These are phyloP conservation scores for Butyriboletus loyo DNA, from an alignment of 768 basidiomycete species.

Conservation along the genomic window DNA sequence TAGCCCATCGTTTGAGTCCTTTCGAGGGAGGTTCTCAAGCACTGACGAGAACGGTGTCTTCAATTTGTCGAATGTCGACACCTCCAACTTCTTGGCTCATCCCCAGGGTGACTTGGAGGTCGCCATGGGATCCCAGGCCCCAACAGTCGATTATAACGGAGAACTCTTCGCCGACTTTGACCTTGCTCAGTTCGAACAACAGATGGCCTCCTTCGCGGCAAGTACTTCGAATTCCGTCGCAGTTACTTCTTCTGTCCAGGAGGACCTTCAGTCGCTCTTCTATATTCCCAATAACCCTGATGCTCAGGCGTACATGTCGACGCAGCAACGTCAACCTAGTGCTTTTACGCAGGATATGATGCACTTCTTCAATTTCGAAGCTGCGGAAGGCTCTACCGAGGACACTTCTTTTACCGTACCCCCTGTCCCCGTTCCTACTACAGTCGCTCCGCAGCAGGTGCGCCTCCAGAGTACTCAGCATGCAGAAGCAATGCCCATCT, in stretches of 20 bases:
- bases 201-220: constrained; percentile 1
- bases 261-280: constrained; percentile 26
- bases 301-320: constrained; percentile 8
- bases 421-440: neutral
- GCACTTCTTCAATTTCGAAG: constrained; percentile 39
- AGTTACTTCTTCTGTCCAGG: neutral
- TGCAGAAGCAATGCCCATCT: constrained; percentile 21
- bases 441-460: constrained; percentile 26
- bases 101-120: constrained; percentile 41
- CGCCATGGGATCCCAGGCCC: constrained; percentile 11
- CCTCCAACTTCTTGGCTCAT: constrained; percentile 28
- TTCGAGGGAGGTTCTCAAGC: constrained; percentile 31
- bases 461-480: constrained; percentile 12
- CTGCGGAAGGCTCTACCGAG: constrained; percentile 8
- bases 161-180: constrained; percentile 25
- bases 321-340: constrained; percentile 19
- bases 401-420: neutral
- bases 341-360: constrained; percentile 32
- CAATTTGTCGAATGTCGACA: constrained; percentile 33
- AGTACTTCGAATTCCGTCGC: constrained; percentile 2
- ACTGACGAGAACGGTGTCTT: constrained; percentile 37
- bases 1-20: constrained; percentile 17
- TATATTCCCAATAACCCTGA: constrained; percentile 10
- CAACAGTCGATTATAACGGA: constrained; percentile 7
- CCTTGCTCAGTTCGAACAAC: constrained; percentile 13